Evolutionary conservation across 1,284 basidiomycete genomes (phyloP), one percentile per base, ranked within the genome.

Genomic region (Gomphus bonarii): DNA sequence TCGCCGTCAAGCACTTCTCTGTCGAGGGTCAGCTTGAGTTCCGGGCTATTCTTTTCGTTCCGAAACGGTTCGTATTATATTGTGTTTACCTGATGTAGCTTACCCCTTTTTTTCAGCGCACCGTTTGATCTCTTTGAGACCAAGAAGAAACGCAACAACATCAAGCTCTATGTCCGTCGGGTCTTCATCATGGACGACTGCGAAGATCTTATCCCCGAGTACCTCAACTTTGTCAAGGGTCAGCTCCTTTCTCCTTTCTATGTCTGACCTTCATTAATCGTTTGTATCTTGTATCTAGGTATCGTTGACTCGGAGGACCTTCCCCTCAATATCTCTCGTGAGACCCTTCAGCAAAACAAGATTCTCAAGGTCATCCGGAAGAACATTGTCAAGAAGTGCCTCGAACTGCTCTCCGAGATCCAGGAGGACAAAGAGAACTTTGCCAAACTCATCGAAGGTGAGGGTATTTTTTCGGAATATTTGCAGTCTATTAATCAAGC

Each of bases 111-210:
- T 46, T 55, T 0, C 57, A 92, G 91, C 62, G 94, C 94, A 48
- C 94, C 95, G 58, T 99, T 99, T 74, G 97, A 99, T 70, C 87
- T 99, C 73, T 99, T 99, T 76, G 97, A 99, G 81, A 91, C 90
- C 65, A 99, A 99, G 90, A 99, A 99, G 91, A 99, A 99, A 86
- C 91, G 95, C 70, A 98, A 98, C 85, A 99, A 98, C 89, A 98
- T 99, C 83, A 99, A 99, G 81, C 93, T 99, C 72, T 99, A 99
- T 73, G 97, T 99, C 66, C 94, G 97, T 78, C 93, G 97, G 60
- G 95, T 99, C 67, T 99, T 99, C 81, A 99, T 99, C 82, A 97
- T 97, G 91, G 95, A 99, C 76, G 95, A 99, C 77, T 98, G 95
- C 73, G 97, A 99, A 78, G 97, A 99, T 69, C 79, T 99, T 70